Evolutionary conservation across 805 yeast species (phyloP).

Genomic region (Brettanomyces nanus): DNA sequence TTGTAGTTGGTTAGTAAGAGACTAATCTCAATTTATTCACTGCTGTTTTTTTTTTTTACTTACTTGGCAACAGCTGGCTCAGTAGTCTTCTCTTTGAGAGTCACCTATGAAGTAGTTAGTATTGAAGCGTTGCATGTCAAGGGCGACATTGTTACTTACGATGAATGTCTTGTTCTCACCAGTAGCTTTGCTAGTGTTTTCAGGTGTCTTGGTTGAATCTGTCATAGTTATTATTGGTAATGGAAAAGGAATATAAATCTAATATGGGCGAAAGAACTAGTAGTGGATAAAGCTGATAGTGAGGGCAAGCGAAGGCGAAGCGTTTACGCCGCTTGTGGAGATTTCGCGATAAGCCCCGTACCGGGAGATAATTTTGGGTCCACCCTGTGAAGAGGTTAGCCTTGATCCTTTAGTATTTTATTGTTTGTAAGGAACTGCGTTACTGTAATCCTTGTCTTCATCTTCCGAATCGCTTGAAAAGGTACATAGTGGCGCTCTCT

Average conservation of each 20-base stretch:
- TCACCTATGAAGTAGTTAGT: slow-evolving; percentile 20
- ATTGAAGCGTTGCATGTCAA: neutral
- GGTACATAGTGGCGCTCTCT: neutral
- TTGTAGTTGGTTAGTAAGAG: slow-evolving; percentile 2
- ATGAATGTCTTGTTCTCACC: slow-evolving; percentile 25
- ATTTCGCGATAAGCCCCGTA: too few relatives aligned
- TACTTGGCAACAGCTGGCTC: slow-evolving; percentile 25
- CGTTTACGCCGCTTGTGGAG: too few relatives aligned
- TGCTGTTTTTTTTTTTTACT: slow-evolving; percentile 4
- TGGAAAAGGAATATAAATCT: too few relatives aligned
- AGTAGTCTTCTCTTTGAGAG: slow-evolving; percentile 29
- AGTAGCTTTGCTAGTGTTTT: slow-evolving; percentile 1
- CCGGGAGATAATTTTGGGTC: too few relatives aligned
- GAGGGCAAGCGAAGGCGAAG: too few relatives aligned
- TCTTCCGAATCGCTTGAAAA: slow-evolving; percentile 6
- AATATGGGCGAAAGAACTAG: too few relatives aligned
- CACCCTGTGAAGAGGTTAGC: too few relatives aligned
- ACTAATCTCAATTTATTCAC: neutral
- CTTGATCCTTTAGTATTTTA: too few relatives aligned
- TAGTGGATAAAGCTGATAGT: too few relatives aligned
- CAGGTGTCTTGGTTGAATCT: neutral
- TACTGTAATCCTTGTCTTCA: slow-evolving; percentile 7
- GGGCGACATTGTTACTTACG: slow-evolving; percentile 18
- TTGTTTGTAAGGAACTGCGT: too few relatives aligned
- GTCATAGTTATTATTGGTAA: too few relatives aligned